Evolutionary conservation across 495 filamentous ascomycete species (phyloP).

Genomic region (Penicillium coprophilum): DNA sequence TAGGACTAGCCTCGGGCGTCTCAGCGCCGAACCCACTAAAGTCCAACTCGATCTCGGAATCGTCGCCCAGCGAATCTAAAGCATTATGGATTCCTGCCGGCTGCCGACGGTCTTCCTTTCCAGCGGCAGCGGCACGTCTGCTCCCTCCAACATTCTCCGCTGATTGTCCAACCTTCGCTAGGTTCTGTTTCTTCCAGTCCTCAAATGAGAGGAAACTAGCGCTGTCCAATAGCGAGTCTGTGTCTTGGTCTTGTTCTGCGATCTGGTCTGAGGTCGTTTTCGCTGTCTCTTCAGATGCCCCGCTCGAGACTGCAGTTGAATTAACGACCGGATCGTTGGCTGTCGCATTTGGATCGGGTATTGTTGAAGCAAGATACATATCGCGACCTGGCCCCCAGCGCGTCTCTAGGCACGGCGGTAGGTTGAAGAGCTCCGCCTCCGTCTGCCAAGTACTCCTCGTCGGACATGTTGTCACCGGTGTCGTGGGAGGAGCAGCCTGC

Average conservation of each 20-base stretch:
- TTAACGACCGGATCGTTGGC: conserved; percentile 6
- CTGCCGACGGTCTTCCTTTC: conserved; percentile 45
- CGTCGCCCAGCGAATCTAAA: conserved; percentile 77
- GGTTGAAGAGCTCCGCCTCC: conserved; percentile 21
- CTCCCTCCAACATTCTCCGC: conserved; percentile 64
- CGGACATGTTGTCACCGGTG: conserved; percentile 15
- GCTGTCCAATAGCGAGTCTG: conserved; percentile 72
- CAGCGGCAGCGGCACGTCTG: conserved; percentile 37
- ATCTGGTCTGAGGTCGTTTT: conserved; percentile 10
- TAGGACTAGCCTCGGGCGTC: conserved; percentile 36
- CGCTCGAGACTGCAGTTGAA: conserved; percentile 4
- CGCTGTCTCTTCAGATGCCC: conserved; percentile 4
- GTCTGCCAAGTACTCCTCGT: conserved; percentile 18
- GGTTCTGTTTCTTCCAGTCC: conserved; percentile 95
- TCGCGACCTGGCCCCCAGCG: conserved; percentile 14
- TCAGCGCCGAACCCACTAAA: conserved; percentile 69
- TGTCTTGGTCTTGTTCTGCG: conserved; percentile 49
- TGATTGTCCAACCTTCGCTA: conserved; percentile 83
- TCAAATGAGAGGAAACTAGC: conserved; percentile 94
- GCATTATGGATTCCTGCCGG: conserved; percentile 60
- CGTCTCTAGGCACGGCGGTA: conserved; percentile 21
- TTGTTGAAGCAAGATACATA: neutral
- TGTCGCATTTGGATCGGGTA: neutral
- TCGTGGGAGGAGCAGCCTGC: neutral
- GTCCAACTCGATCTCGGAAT: conserved; percentile 86